Evolutionary conservation across 352 stramenopile genomes (phyloP).

Genomic region (Phytophthora uliginosa): DNA sequence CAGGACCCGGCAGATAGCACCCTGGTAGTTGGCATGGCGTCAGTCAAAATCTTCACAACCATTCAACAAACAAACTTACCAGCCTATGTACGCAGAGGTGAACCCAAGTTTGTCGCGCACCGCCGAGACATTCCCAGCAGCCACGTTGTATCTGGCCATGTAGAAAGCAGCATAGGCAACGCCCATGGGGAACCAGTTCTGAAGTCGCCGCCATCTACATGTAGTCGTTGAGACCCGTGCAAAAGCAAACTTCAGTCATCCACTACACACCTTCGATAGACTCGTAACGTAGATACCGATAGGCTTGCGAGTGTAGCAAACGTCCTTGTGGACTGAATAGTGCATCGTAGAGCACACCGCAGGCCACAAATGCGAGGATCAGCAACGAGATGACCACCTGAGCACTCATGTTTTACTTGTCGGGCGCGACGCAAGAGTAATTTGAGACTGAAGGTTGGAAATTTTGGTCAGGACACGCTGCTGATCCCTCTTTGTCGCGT

Average conservation of each 20-base stretch:
- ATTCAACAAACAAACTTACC: conserved; percentile 30
- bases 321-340: conserved; percentile 64
- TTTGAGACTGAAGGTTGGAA: neutral
- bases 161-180: conserved; percentile 83
- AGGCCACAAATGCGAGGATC: conserved; percentile 68
- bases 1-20: conserved; percentile 68
- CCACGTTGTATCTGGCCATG: conserved; percentile 83
- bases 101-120: conserved; percentile 61
- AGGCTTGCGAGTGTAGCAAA: conserved; percentile 62
- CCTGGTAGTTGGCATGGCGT: conserved; percentile 19
- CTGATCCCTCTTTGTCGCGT: conserved; percentile 2
- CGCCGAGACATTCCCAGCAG: conserved; percentile 69
- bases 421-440: neutral
- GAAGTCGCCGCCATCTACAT: conserved; percentile 68
- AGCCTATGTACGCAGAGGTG: conserved; percentile 69
- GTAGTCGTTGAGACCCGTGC: neutral
- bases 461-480: neutral
- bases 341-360: conserved; percentile 67
- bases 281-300: conserved; percentile 44
- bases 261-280: too few relatives aligned
- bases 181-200: conserved; percentile 85
- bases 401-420: neutral
- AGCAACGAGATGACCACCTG: conserved; percentile 60
- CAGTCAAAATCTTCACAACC: neutral
- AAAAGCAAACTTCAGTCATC: neutral